A percentile compares a stretch with the other conserved stretches of the same genome.
Conservation (phyloP, 192 early-diverging fungal species). For the Coemansia sp. region DNA sequence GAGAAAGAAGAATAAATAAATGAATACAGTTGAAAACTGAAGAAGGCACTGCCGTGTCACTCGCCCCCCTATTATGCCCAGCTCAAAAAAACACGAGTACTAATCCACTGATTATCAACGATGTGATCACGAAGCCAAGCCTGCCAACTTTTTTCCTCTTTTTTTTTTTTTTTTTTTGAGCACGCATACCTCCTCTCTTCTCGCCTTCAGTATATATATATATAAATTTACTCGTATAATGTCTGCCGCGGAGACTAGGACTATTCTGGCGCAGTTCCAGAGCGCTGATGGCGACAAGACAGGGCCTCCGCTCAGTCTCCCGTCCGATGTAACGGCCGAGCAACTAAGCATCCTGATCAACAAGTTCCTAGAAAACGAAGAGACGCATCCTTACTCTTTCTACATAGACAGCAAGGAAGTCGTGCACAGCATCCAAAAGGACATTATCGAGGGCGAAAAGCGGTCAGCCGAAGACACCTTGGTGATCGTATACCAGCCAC, state of each 20-base stretch:
- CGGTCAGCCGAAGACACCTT: constrained; percentile 89
- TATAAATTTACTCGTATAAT: neutral
- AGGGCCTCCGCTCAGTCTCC: constrained; percentile 88
- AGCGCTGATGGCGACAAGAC: constrained; percentile 73
- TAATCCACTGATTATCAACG: neutral
- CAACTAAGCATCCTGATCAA: constrained; percentile 89
- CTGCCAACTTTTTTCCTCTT: neutral
- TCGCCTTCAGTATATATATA: neutral
- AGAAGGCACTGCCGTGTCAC: neutral
- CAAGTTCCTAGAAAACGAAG: constrained; percentile 78
- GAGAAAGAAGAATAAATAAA: neutral
- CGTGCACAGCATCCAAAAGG: constrained; percentile 67
- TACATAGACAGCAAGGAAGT: constrained; percentile 87
- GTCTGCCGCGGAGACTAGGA: constrained; percentile 12
- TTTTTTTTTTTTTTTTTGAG: neutral
- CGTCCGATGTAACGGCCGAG: constrained; percentile 79
- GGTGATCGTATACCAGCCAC: constrained; percentile 89
- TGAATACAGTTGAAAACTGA: neutral
- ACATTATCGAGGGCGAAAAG: constrained; percentile 75
- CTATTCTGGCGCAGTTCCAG: constrained; percentile 68
- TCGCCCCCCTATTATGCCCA: neutral
- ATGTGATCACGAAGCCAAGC: neutral
- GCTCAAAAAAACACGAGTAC: neutral
- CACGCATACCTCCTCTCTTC: neutral
- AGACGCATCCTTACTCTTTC: constrained; percentile 93